These are phyloP conservation scores for Aspergillaceae sp. DNA, from an alignment of 2,329 filamentous ascomycete species.

Conservation along the genomic window DNA sequence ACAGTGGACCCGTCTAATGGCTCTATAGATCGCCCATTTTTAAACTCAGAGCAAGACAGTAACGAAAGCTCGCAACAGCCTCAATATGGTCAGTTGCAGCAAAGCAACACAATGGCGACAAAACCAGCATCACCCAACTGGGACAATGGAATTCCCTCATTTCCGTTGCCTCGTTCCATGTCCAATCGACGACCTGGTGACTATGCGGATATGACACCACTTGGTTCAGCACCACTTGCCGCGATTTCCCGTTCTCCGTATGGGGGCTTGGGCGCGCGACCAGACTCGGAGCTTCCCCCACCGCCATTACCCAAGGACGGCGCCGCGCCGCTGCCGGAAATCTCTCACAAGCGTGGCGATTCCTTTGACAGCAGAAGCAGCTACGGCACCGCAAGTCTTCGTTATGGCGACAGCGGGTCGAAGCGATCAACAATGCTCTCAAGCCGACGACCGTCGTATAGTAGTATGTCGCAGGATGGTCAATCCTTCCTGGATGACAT, in stretches of 20 bases:
- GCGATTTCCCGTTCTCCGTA: constrained; percentile 10
- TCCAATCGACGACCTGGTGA: constrained; percentile 14
- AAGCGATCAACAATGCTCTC: constrained; percentile 25
- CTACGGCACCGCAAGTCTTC: constrained; percentile 33
- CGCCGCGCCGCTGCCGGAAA: not conserved
- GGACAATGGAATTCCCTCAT: constrained; percentile 35
- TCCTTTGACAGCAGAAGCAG: constrained; percentile 31
- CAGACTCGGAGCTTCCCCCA: not conserved
- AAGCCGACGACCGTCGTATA: constrained; percentile 23
- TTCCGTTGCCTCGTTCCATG: constrained; percentile 37
- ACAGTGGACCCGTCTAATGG: constrained; percentile 1
- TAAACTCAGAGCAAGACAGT: constrained; percentile 46
- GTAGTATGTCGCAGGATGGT: constrained; percentile 21
- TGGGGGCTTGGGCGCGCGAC: not conserved
- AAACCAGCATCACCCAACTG: constrained; percentile 39
- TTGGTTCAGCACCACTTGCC: constrained; percentile 13
- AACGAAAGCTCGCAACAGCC: not conserved
- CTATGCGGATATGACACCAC: constrained; percentile 13
- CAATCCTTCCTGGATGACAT: constrained; percentile 24
- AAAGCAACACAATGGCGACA: not conserved
- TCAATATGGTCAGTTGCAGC: not conserved
- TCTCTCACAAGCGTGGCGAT: constrained; percentile 13
- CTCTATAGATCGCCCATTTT: constrained; percentile 30
- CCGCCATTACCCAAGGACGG: constrained; percentile 7
- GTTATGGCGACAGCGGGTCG: constrained; percentile 23